phyloP scores from a whole-genome alignment of 192 early-diverging fungal genomes.

The Coemansia sp. region DNA sequence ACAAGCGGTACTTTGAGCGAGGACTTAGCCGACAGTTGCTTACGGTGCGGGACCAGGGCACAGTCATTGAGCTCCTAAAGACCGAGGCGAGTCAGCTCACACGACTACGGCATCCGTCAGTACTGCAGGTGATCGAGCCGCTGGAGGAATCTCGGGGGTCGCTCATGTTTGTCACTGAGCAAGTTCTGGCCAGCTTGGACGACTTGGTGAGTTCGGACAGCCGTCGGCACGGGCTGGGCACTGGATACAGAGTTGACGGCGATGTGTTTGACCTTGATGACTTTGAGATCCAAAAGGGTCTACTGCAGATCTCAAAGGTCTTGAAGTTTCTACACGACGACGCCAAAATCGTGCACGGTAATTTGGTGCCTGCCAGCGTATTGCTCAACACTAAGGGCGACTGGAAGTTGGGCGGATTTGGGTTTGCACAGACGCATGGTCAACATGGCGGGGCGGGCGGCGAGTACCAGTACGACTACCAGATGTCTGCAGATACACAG shows the following conservation, averaged over 20 bases:
- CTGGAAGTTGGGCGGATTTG: slow-evolving; percentile 78
- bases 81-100: slow-evolving; percentile 66
- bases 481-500: slow-evolving; percentile 58
- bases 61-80: slow-evolving; percentile 57
- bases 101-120: slow-evolving; percentile 72
- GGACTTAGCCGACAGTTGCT: slow-evolving; percentile 54
- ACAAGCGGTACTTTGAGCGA: slow-evolving; percentile 64
- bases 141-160: slow-evolving; percentile 63
- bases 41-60: slow-evolving; percentile 47
- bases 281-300: slow-evolving; percentile 77
- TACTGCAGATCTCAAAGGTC: slow-evolving; percentile 70
- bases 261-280: slow-evolving; percentile 71
- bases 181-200: slow-evolving; percentile 59
- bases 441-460: slow-evolving; percentile 18
- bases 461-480: slow-evolving; percentile 57
- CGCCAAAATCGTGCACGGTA: slow-evolving; percentile 70
- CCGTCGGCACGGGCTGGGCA: slow-evolving; percentile 22
- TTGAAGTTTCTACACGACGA: slow-evolving; percentile 73
- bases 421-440: slow-evolving; percentile 48
- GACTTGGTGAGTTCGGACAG: slow-evolving; percentile 56
- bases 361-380: slow-evolving; percentile 68
- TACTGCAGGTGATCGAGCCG: slow-evolving; percentile 74
- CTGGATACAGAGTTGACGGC: slow-evolving; percentile 20
- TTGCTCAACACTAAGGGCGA: slow-evolving; percentile 78
- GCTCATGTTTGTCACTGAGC: slow-evolving; percentile 77